Base-by-base conservation (phyloP, 2,329 filamentous ascomycete genomes). In the Nannizziopsis barbatae region DNA sequence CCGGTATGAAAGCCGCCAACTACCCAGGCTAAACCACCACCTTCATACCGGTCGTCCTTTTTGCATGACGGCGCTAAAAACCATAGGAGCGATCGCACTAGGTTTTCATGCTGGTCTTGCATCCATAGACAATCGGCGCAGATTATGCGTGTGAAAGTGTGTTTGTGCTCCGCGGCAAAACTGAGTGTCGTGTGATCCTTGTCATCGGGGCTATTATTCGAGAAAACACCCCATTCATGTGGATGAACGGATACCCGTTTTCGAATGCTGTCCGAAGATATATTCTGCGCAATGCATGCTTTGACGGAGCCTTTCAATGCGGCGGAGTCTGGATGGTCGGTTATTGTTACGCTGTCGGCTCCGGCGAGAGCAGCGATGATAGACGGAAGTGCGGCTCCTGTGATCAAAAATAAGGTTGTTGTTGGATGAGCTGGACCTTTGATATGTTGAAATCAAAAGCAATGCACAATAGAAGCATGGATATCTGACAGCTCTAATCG, bases 111-210 rank as follows among this genome's bases (percentile, higher is more conserved):
- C 62, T 80, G 72, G 17, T 63, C 62, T 0, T 64, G 65, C 71
- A 80, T 77, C 77, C 77, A 81, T 51, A 75, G 71, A 62, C 76
- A 80, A 56, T 81, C 78, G 45, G 77, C 76, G 1, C 76, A 74
- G 9, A 81, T 66, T 44, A 81, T 73, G 15, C 74, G 71, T 1
- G 71, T 72, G 57, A 73, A 81, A 4, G 55, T 50, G 7, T 65
- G 65, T 6, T 64, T 64, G 49, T 65, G 54, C 3, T 53, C 43
- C 2, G 51, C 42, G 1, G 67, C 57, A 52, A 77, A 76, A 2
- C 61, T 37, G 12, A 30, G 18, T 40, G 48, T 35, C 11, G n/a
- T 41, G 20, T 15, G 12, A 36, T 12, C n/a, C 10, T 5, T 18
- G 17, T 38, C 33, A 9, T 45, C 11, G n/a, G 42, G 9, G 12